These are phyloP conservation scores for Gonium pectorale DNA, from an alignment of 139 green algal species.

Conservation along the genomic window DNA sequence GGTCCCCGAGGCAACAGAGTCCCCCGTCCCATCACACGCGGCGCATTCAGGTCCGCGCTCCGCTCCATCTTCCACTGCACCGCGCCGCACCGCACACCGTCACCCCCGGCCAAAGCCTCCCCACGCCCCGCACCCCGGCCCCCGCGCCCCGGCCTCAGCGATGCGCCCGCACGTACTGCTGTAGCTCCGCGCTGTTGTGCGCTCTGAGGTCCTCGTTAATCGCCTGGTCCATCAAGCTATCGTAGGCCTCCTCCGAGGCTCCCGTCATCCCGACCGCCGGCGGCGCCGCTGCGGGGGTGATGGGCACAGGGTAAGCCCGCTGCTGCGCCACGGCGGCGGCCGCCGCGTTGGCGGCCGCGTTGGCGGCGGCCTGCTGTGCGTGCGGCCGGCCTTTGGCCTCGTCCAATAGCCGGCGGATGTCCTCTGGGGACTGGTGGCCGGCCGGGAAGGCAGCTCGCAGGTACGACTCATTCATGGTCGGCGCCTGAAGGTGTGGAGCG, in stretches of 20 bases:
- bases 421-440: slow-evolving; percentile 51
- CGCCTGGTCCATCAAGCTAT: slow-evolving; percentile 24
- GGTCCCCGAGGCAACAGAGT: no score
- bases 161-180: slow-evolving; percentile 17
- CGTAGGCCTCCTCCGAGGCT: not conserved
- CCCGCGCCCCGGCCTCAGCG: slow-evolving; percentile 5
- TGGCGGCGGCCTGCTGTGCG: not conserved
- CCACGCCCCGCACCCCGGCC: no score
- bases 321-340: no score
- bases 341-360: not conserved
- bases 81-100: no score
- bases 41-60: no score
- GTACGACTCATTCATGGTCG: slow-evolving; percentile 82
- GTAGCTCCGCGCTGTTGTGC: slow-evolving; percentile 25
- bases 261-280: not conserved
- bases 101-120: no score
- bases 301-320: no score
- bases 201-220: slow-evolving; percentile 19
- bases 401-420: slow-evolving; percentile 55
- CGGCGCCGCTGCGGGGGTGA: not conserved
- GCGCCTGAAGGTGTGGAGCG: slow-evolving; percentile 28
- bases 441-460: slow-evolving; percentile 52
- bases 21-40: no score
- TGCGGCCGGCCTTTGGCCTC: slow-evolving; percentile 44
- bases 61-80: no score